These are phyloP conservation scores for Fusarium graminum DNA, from an alignment of 2,329 filamentous ascomycete species.

Conservation along the genomic window DNA sequence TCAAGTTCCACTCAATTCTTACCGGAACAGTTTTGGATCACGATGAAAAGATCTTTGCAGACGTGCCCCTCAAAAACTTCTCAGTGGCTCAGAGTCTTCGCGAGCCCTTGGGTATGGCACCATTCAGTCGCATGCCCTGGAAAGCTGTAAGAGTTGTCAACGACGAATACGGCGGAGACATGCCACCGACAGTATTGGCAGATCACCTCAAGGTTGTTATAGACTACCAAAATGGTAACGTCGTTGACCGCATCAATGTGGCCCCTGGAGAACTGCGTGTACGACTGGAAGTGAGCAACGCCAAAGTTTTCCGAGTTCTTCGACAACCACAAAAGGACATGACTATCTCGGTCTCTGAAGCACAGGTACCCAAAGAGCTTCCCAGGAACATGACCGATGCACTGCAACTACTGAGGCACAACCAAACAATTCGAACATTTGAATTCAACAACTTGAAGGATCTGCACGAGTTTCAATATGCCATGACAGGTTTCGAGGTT, in stretches of 20 bases:
- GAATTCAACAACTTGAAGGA: conserved; percentile 75
- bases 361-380: conserved; percentile 71
- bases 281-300: conserved; percentile 72
- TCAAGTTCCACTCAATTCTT: conserved; percentile 78
- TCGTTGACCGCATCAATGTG: conserved; percentile 88
- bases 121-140: conserved; percentile 70
- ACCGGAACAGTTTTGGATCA: conserved; percentile 77
- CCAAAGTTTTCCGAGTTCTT: conserved; percentile 73
- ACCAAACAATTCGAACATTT: conserved; percentile 78
- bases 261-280: conserved; percentile 79
- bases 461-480: conserved; percentile 82
- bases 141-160: conserved; percentile 80
- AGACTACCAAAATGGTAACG: conserved; percentile 79
- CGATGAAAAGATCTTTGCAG: conserved; percentile 77
- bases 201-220: conserved; percentile 81
- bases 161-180: conserved; percentile 70
- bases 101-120: conserved; percentile 63
- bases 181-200: conserved; percentile 77
- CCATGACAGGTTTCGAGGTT: conserved; percentile 84
- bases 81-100: conserved; percentile 69
- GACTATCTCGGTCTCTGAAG: conserved; percentile 79
- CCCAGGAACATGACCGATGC: conserved; percentile 73
- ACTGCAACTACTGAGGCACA: conserved; percentile 68
- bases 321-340: conserved; percentile 82
- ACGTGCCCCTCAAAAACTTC: conserved; percentile 75